phyloP scores from a whole-genome alignment of 139 green algal species.

The Chlorella ohadii region DNA sequence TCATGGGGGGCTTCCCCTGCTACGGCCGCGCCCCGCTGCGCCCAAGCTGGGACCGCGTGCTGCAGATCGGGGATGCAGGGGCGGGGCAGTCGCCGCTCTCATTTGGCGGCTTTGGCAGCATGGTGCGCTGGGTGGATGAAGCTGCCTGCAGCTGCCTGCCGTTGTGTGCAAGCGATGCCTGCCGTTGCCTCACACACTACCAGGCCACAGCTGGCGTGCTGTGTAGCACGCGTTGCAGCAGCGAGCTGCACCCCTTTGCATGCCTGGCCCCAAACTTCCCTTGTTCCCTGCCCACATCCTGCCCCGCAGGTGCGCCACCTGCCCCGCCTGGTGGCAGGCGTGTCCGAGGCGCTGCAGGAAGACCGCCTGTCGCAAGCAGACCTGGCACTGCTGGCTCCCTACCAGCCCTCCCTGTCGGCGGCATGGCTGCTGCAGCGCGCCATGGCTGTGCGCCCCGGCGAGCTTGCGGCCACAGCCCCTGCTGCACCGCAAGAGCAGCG shows the following conservation, averaged over 20 bases:
- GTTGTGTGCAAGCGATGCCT: no score
- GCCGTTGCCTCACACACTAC: no score
- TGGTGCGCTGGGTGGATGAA: constrained; percentile 15
- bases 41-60: constrained; percentile 68
- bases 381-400: constrained; percentile 66
- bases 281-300: no score
- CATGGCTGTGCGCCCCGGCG: constrained; percentile 70
- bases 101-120: constrained; percentile 68
- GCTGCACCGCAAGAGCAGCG: constrained; percentile 5
- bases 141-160: no score
- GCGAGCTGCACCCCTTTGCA: no score
- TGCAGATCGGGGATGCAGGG: constrained; percentile 58
- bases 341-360: constrained; percentile 54
- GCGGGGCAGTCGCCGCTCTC: constrained; percentile 55
- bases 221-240: no score
- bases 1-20: constrained; percentile 81
- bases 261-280: no score
- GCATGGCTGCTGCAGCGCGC: constrained; percentile 80
- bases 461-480: constrained; percentile 29
- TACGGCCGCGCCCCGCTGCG: constrained; percentile 63
- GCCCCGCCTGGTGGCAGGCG: constrained; percentile 52
- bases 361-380: constrained; percentile 43
- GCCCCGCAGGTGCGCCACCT: constrained; percentile 68
- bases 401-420: constrained; percentile 75
- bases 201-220: no score